Conservation (phyloP, 2,329 filamentous ascomycete species). For the Madurella fahalii region DNA sequence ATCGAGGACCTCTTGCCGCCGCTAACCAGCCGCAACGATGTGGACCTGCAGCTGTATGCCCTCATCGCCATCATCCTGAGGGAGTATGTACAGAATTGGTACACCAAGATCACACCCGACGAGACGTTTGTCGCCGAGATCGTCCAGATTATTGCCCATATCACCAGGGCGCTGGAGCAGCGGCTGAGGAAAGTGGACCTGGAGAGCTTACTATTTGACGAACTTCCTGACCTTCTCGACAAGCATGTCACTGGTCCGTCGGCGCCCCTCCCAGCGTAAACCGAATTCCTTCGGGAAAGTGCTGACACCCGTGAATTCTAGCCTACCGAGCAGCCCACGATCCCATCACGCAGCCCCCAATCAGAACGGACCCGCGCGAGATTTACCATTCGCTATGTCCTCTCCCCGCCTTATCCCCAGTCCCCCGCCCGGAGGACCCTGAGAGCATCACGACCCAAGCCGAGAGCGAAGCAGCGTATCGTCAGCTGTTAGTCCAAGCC, state of each 20-base stretch:
- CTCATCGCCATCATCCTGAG: conserved; percentile 84
- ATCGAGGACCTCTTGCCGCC: conserved; percentile 83
- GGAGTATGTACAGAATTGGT: conserved; percentile 92
- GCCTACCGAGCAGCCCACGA: conserved; percentile 69
- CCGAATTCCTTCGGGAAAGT: neutral
- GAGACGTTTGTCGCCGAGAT: conserved; percentile 84
- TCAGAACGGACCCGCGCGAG: conserved; percentile 59
- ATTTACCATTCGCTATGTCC: conserved; percentile 83
- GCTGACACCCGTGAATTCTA: conserved; percentile 35
- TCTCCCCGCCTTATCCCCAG: conserved; percentile 73
- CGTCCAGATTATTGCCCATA: conserved; percentile 86
- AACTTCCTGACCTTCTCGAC: conserved; percentile 77
- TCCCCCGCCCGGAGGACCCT: conserved; percentile 56
- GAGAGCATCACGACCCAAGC: conserved; percentile 56
- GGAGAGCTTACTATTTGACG: conserved; percentile 78
- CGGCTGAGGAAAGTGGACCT: conserved; percentile 77
- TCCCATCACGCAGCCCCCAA: conserved; percentile 52
- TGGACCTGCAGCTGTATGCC: conserved; percentile 90
- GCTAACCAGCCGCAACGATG: conserved; percentile 87
- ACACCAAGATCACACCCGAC: conserved; percentile 86
- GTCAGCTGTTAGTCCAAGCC: conserved; percentile 81
- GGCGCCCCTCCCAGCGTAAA: neutral
- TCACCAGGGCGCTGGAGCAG: conserved; percentile 82
- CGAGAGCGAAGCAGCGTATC: conserved; percentile 77
- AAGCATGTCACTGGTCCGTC: conserved; percentile 69